Evolutionary conservation across 345 rosid species (phyloP).

Genomic region (Acer yangbiense): DNA sequence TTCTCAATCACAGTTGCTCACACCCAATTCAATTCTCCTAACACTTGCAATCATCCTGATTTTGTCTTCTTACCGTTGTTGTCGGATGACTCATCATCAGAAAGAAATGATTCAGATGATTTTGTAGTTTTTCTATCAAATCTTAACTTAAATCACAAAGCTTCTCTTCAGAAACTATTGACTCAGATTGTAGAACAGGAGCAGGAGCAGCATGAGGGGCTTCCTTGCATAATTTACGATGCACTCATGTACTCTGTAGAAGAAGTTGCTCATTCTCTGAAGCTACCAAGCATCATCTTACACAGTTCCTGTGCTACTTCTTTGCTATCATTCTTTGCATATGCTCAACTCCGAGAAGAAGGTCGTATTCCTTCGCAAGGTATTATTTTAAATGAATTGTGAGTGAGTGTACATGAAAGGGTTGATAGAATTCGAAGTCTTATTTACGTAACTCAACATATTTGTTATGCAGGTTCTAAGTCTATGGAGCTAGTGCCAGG

Average conservation of each 20-base stretch:
- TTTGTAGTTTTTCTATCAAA: constrained; percentile 13
- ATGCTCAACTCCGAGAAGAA: not conserved
- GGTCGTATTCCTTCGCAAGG: not conserved
- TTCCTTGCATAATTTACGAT: constrained; percentile 18
- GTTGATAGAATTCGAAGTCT: not conserved
- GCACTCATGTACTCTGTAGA: constrained; percentile 16
- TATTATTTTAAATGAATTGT: not conserved
- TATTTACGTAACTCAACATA: not conserved
- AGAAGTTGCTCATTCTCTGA: constrained; percentile 11
- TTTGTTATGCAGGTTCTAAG: not conserved
- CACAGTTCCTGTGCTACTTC: constrained; percentile 9
- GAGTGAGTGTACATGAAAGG: too few species aligned
- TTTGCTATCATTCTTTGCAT: not conserved
- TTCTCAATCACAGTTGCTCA: not conserved
- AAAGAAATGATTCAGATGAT: constrained; percentile 18
- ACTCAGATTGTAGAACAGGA: not conserved
- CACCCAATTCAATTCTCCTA: not conserved
- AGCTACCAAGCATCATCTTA: constrained; percentile 15
- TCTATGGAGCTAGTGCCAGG: not conserved
- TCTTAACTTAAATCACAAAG: constrained; percentile 40
- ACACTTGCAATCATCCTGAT: not conserved
- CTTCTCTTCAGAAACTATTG: constrained; percentile 12
- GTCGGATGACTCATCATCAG: not conserved
- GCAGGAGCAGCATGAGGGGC: not conserved
- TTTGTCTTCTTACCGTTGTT: not conserved